Evolutionary conservation across 352 stramenopile species (phyloP).

Genomic region (Pythium biforme): DNA sequence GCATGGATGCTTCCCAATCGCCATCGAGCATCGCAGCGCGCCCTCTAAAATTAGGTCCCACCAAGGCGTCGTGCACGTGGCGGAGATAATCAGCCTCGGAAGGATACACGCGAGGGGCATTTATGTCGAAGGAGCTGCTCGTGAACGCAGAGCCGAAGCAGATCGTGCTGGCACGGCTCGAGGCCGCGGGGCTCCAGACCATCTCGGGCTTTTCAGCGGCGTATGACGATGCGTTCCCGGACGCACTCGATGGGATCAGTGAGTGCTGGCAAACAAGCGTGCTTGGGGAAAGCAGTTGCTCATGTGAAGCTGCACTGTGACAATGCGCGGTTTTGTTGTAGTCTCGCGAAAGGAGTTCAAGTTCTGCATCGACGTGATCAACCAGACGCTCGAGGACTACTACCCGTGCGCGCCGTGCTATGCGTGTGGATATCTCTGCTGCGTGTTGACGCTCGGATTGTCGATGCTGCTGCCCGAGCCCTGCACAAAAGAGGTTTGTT

Average conservation of each 20-base stretch:
- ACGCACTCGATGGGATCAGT: conserved; percentile 67
- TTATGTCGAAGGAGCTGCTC: conserved; percentile 66
- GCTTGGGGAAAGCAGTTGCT: background rate
- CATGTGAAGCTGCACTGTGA: background rate
- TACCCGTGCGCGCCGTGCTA: conserved; percentile 76
- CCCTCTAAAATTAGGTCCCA: conserved; percentile 14
- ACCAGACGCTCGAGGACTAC: conserved; percentile 72
- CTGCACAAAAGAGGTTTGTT: conserved; percentile 58
- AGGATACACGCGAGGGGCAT: conserved; percentile 9
- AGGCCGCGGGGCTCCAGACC: conserved; percentile 44
- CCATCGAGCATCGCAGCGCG: background rate
- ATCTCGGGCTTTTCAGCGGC: conserved; percentile 51
- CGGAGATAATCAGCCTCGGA: too few relatives aligned
- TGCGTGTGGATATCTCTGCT: conserved; percentile 65
- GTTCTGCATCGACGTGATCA: conserved; percentile 74
- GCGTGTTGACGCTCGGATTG: conserved; percentile 54
- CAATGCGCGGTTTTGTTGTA: conserved; percentile 17
- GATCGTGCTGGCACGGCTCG: conserved; percentile 56
- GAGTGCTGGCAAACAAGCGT: conserved; percentile 14
- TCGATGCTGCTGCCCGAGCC: conserved; percentile 62
- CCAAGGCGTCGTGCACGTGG: too few relatives aligned
- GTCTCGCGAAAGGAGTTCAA: conserved; percentile 74
- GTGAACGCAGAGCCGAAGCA: conserved; percentile 46
- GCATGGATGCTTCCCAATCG: conserved; percentile 5
- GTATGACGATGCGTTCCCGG: conserved; percentile 58